Base-by-base conservation (phyloP, 495 filamentous ascomycete species). In the Talaromyces adpressus region DNA sequence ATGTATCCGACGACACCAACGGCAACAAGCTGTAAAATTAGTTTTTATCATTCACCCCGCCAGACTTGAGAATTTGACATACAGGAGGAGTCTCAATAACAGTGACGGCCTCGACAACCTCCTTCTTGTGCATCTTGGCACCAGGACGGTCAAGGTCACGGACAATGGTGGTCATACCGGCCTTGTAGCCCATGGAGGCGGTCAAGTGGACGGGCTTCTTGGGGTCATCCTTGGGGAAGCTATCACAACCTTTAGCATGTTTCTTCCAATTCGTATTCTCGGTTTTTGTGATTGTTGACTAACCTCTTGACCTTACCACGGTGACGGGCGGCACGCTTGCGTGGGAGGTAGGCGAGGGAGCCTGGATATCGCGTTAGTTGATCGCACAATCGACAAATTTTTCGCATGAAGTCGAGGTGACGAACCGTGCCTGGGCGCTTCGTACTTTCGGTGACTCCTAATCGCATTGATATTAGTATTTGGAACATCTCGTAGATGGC, bases 91-190 rank as follows among this genome's bases (percentile, higher is more conserved):
- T 98, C 86, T 99, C 95, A 84, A 99, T 93, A 81, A 99, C 88
- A 73, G 94, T 95, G 73, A 91, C 92, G 73, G 95, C 95, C 87
- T 99, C 95, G 70, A 99, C 95, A 77, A 99, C 86, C 85, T 99
- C 95, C 90, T 98, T 98, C 91, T 98, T 98, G 88, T 99, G 91
- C 83, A 94, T 89, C 88, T 99, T 99, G 72, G 95, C 95, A 81
- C 95, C 95, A 64, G 95, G 95, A 77, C 95, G 90, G 87, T 99
- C 95, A 75, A 99, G 87, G 81, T 99, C 95, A 82, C 95, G 95
- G 78, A 99, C 95, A 82, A 98, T 93, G 69, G 95, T 99, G 78
- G 91, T 97, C 95, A 99, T 99, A 82, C 95, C 95, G 75, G 95
- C 95, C 91, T 99, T 99, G 89, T 99, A 99, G 77, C 95, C 95